Evolutionary conservation across 345 rosid genomes (phyloP).

Genomic region (Syzygium aqueum): DNA sequence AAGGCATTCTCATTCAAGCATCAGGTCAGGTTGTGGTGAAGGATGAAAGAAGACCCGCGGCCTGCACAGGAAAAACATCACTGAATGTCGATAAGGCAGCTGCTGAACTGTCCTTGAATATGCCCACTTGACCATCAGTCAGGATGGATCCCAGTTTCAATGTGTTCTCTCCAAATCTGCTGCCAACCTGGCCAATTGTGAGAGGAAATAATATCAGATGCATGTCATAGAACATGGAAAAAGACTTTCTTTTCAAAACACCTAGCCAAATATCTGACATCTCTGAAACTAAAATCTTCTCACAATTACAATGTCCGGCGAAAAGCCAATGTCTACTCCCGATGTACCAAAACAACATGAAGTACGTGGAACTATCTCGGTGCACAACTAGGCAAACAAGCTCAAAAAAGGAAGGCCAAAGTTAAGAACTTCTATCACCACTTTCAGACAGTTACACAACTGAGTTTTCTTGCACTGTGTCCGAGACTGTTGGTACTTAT

Average conservation of each 20-base stretch:
- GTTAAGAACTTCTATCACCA: background rate
- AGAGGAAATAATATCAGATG: background rate
- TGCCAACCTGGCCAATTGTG: constrained; percentile 58
- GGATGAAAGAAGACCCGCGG: constrained; percentile 96
- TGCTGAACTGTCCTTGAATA: constrained; percentile 94
- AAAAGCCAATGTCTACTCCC: too few relatives aligned
- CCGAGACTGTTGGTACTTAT: background rate
- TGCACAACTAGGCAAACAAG: too few relatives aligned
- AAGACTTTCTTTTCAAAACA: background rate
- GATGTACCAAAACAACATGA: too few relatives aligned
- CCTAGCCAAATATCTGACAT: too few relatives aligned
- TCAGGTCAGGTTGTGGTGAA: constrained; percentile 67
- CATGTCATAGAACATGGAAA: background rate
- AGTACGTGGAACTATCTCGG: too few relatives aligned
- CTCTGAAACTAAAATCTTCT: too few relatives aligned
- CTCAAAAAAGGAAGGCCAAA: background rate
- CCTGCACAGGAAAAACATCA: constrained; percentile 91
- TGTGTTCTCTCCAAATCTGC: constrained; percentile 96
- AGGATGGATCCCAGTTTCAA: constrained; percentile 82
- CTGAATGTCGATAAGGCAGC: constrained; percentile 96
- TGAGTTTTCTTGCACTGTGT: background rate
- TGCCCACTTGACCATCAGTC: constrained; percentile 94
- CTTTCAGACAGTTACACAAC: background rate
- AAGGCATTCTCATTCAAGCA: constrained; percentile 10
- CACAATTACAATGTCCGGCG: too few relatives aligned